Conservation (phyloP, 108 stramenopile genomes). For the Cyclostephanos invisitatus region DNA sequence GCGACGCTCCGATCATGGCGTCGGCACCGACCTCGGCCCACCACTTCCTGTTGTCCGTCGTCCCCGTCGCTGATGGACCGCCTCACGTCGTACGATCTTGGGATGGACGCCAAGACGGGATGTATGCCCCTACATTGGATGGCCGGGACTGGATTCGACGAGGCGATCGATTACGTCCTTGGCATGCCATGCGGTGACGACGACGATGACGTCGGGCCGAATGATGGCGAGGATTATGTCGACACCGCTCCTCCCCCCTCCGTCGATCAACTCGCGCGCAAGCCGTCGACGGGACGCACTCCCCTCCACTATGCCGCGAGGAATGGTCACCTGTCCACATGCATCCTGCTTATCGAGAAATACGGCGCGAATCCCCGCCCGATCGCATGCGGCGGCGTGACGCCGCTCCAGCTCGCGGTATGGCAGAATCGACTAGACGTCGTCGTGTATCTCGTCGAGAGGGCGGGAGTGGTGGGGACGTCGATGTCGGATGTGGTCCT, state of each 20-base stretch:
- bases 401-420: conserved; percentile 84
- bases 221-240: neutral
- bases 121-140: conserved; percentile 82
- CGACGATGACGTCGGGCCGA: neutral
- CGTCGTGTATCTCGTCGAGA: conserved; percentile 61
- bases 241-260: neutral
- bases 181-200: too few species aligned
- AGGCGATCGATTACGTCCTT: conserved; percentile 37
- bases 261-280: conserved; percentile 47
- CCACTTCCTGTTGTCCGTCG: too few species aligned
- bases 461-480: conserved; percentile 1
- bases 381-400: conserved; percentile 64
- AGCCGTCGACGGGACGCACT: conserved; percentile 58
- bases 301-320: conserved; percentile 84
- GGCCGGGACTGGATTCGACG: conserved; percentile 61
- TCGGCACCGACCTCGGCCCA: conserved; percentile 8
- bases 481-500: conserved; percentile 23
- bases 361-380: conserved; percentile 52
- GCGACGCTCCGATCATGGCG: conserved; percentile 29
- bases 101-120: conserved; percentile 45
- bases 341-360: conserved; percentile 47
- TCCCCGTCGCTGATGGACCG: conserved; percentile 1
- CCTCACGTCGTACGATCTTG: conserved; percentile 16
- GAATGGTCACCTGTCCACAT: conserved; percentile 67
- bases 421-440: conserved; percentile 78